Percentiles rank a stretch among this genome's conserved stretches.
phyloP scores from a whole-genome alignment of 306 rosid species.

The Glycine tomentella region DNA sequence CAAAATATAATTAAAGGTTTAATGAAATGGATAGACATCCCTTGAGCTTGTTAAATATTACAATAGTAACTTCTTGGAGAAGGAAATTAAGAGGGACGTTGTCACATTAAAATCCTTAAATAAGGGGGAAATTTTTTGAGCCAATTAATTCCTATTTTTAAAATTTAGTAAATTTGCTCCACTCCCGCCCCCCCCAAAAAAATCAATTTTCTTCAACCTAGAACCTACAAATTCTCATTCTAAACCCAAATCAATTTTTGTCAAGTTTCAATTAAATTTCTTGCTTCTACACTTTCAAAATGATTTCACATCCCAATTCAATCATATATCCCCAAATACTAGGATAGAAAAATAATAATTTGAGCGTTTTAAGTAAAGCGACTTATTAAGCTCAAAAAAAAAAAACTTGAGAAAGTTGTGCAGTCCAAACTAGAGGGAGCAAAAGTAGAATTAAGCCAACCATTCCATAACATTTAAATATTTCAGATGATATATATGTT shows the following conservation, averaged over 20 bases:
- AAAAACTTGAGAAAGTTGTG: not conserved
- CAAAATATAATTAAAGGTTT: conserved; percentile 22
- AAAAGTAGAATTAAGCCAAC: not conserved
- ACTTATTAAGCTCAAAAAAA: not conserved
- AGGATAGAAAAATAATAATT: not conserved
- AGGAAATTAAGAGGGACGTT: not conserved
- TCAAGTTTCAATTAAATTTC: not conserved
- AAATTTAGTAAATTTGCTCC: not conserved
- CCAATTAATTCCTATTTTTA: not conserved
- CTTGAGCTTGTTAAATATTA: conserved; percentile 16
- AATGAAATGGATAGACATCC: not conserved
- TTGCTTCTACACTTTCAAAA: not conserved
- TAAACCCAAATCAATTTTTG: not conserved
- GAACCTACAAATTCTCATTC: not conserved
- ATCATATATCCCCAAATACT: not conserved
- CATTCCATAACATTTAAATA: conserved; percentile 8
- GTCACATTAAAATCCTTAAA: not conserved
- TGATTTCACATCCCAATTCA: not conserved
- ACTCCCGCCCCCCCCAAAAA: too few species aligned
- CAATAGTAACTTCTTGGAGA: conserved; percentile 7
- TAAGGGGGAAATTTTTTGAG: not conserved
- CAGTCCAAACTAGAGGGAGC: not conserved
- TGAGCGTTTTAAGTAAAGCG: not conserved
- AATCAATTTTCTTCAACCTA: too few species aligned
- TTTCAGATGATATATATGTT: not conserved